These are phyloP conservation scores for Psilocybe tampanensis DNA, from an alignment of 768 basidiomycete genomes.

Conservation along the genomic window DNA sequence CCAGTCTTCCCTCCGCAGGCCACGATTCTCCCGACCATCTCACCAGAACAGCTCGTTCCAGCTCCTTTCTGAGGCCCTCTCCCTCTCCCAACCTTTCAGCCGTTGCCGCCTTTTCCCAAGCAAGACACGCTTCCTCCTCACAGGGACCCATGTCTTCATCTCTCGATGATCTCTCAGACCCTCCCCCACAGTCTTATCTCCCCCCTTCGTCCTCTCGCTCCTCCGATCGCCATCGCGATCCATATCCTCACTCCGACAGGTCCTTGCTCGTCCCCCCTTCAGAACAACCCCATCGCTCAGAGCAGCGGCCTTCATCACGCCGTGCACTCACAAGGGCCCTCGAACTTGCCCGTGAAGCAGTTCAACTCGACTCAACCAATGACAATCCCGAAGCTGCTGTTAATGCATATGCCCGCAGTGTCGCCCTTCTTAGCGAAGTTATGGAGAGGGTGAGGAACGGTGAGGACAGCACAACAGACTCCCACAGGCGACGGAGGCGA, in stretches of 20 bases:
- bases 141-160: constrained; percentile 38
- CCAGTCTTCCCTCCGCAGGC: constrained; percentile 51
- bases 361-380: constrained; percentile 84
- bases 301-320: constrained; percentile 74
- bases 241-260: constrained; percentile 24
- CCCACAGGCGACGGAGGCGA: constrained; percentile 59
- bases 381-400: constrained; percentile 90
- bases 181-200: constrained; percentile 56
- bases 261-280: constrained; percentile 23
- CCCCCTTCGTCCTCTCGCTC: constrained; percentile 37
- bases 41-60: constrained; percentile 32
- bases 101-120: constrained; percentile 64
- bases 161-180: constrained; percentile 57
- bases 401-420: constrained; percentile 85
- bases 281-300: constrained; percentile 41
- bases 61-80: constrained; percentile 37
- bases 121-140: constrained; percentile 37
- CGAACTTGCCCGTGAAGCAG: constrained; percentile 88
- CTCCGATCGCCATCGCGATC: constrained; percentile 25
- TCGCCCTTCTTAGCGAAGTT: constrained; percentile 85
- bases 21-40: constrained; percentile 17
- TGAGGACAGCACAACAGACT: constrained; percentile 77
- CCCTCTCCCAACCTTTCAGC: constrained; percentile 56
- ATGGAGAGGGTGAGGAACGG: constrained; percentile 90
- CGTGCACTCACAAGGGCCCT: constrained; percentile 84